These are phyloP conservation scores for Arthrobotrys entomopaga DNA, from an alignment of 2,329 filamentous ascomycete genomes.

Conservation along the genomic window DNA sequence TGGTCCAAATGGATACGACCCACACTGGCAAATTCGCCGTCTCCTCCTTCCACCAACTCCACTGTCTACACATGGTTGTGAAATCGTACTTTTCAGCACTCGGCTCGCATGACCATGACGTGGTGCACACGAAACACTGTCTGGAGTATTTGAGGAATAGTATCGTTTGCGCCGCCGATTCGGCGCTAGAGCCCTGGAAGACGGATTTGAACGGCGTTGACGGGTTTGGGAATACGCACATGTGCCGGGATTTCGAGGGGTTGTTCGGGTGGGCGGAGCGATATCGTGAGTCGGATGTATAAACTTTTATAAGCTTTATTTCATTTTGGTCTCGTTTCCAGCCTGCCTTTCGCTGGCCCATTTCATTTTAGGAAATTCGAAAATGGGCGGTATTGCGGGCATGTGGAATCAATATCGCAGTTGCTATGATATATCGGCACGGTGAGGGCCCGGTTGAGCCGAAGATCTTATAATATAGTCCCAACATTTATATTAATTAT, in stretches of 20 bases:
- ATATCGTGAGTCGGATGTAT: constrained; percentile 33
- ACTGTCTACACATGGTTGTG: constrained; percentile 62
- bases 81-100: constrained; percentile 58
- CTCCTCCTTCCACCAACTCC: constrained; percentile 63
- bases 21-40: constrained; percentile 43
- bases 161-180: constrained; percentile 62
- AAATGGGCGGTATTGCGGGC: too few species aligned
- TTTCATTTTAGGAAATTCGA: background rate
- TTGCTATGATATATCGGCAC: too few species aligned
- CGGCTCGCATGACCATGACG: constrained; percentile 61
- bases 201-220: constrained; percentile 56
- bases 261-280: constrained; percentile 49
- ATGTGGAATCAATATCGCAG: too few species aligned
- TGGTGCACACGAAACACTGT: constrained; percentile 62
- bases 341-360: too few species aligned
- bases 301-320: background rate
- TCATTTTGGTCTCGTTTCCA: too few species aligned
- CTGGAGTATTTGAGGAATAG: constrained; percentile 63
- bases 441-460: too few species aligned
- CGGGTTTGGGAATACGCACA: constrained; percentile 41
- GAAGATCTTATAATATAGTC: too few species aligned
- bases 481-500: too few species aligned
- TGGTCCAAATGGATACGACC: constrained; percentile 15
- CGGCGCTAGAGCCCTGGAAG: constrained; percentile 62
- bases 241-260: constrained; percentile 45